A percentile compares a stretch with the other conserved stretches of the same genome.
These are phyloP conservation scores for Trichoderma koningiopsis DNA, from an alignment of 2,329 filamentous ascomycete genomes.

Conservation along the genomic window DNA sequence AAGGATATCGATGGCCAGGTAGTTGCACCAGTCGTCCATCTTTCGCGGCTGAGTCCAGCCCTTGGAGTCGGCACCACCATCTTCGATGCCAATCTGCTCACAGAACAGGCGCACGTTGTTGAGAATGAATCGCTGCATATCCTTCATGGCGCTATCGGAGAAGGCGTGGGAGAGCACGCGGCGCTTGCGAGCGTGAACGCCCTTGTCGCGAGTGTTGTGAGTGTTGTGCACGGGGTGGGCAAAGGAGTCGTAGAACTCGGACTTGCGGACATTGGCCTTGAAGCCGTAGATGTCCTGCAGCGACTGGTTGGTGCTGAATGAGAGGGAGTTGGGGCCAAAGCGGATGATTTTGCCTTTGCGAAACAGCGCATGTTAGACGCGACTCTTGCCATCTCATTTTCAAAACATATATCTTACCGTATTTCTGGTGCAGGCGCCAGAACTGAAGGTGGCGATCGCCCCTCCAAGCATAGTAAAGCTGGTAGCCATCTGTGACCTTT, in stretches of 20 bases:
- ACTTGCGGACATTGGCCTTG: conserved; percentile 65
- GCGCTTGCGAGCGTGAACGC: conserved; percentile 69
- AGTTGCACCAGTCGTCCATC: conserved; percentile 65
- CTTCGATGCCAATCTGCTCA: conserved; percentile 52
- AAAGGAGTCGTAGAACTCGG: conserved; percentile 73
- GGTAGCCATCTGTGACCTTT: conserved; percentile 64
- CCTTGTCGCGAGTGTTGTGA: conserved; percentile 71
- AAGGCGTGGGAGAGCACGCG: conserved; percentile 73
- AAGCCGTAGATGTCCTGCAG: conserved; percentile 69
- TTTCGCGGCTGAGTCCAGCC: conserved; percentile 62
- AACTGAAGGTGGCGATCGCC: conserved; percentile 76
- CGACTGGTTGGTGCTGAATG: conserved; percentile 72
- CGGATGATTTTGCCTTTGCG: conserved; percentile 65
- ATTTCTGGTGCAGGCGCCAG: conserved; percentile 68
- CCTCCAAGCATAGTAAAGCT: conserved; percentile 73
- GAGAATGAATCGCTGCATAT: conserved; percentile 69
- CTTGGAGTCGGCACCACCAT: conserved; percentile 49
- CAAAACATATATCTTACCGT: conserved; percentile 53
- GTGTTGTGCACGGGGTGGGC: conserved; percentile 72
- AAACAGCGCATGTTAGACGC: conserved; percentile 1
- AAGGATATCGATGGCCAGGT: conserved; percentile 64
- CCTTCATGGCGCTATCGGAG: conserved; percentile 64
- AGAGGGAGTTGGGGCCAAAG: conserved; percentile 75
- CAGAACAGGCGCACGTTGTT: conserved; percentile 69
- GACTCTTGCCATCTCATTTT: neutral